Percentiles rank a stretch among this genome's conserved stretches.
Evolutionary conservation across 2,329 filamentous ascomycete genomes (phyloP).

Genomic region (Colletotrichum liriopes): DNA sequence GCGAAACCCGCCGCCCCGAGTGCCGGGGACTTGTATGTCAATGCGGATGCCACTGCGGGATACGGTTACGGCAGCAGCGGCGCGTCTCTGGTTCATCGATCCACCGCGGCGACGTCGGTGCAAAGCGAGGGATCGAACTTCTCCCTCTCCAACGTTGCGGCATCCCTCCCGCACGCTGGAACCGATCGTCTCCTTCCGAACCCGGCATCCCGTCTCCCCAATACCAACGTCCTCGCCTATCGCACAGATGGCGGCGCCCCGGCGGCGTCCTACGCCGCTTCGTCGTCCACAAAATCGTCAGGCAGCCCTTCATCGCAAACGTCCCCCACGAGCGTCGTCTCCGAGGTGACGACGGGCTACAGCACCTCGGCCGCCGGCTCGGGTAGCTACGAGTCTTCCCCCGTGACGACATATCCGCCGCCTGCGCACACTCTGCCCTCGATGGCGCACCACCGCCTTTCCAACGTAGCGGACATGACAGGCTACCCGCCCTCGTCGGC

Average conservation of each 20-base stretch:
- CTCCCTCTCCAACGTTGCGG: slow-evolving; percentile 59
- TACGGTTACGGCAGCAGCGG: slow-evolving; percentile 52
- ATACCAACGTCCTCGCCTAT: slow-evolving; percentile 47
- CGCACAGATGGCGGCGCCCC: slow-evolving; percentile 27
- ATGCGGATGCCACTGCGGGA: slow-evolving; percentile 49
- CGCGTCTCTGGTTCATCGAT: slow-evolving; percentile 54
- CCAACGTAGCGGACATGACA: slow-evolving; percentile 18
- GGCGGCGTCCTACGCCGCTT: slow-evolving; percentile 9
- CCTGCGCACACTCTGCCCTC: slow-evolving; percentile 35
- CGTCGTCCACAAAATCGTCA: slow-evolving; percentile 27
- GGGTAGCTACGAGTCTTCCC: slow-evolving; percentile 22
- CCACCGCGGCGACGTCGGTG: slow-evolving; percentile 45
- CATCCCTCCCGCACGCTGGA: slow-evolving; percentile 55
- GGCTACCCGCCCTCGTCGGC: slow-evolving; percentile 38
- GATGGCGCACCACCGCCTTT: slow-evolving; percentile 30
- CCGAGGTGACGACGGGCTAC: slow-evolving; percentile 29
- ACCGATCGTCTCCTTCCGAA: slow-evolving; percentile 55
- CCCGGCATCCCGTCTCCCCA: slow-evolving; percentile 52
- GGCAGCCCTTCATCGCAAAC: slow-evolving; percentile 22
- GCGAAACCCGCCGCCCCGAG: slow-evolving; percentile 44
- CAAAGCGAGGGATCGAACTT: slow-evolving; percentile 54
- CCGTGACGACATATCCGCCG: slow-evolving; percentile 33
- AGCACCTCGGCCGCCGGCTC: neutral
- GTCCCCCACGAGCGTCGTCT: slow-evolving; percentile 32
- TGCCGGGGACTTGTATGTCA: slow-evolving; percentile 53